Evolutionary conservation across 495 filamentous ascomycete species (phyloP).

Genomic region (Sordaria brevicollis): DNA sequence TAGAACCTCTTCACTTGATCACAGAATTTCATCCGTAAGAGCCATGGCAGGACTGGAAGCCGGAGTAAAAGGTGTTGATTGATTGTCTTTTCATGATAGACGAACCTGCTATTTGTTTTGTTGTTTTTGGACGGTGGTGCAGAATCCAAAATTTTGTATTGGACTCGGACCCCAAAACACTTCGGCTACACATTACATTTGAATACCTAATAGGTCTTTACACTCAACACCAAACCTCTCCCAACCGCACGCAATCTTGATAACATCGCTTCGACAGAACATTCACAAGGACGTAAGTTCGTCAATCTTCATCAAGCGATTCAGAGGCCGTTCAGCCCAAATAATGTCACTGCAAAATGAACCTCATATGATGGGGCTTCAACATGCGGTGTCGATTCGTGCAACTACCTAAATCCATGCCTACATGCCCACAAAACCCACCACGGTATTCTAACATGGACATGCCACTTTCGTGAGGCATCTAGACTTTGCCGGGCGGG

Average conservation of each 20-base stretch:
- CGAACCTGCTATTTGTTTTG: not conserved
- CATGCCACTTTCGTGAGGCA: not conserved
- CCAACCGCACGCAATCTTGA: not conserved
- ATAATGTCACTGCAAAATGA: not conserved
- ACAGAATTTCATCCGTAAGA: not conserved
- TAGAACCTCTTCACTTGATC: not conserved
- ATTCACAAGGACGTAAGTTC: not conserved
- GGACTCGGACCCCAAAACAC: not conserved
- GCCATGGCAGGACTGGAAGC: not conserved
- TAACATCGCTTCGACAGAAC: not conserved
- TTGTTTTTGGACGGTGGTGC: not conserved
- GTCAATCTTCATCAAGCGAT: not conserved
- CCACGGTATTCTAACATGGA: not conserved
- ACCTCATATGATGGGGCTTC: not conserved
- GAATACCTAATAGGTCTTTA: not conserved
- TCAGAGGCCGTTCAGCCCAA: not conserved
- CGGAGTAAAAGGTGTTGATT: not conserved
- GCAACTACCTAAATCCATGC: not conserved
- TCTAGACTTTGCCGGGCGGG: not conserved
- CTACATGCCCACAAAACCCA: not conserved
- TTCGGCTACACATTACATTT: not conserved
- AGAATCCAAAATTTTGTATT: not conserved
- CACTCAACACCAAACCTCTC: not conserved
- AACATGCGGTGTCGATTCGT: not conserved
- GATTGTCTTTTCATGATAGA: not conserved